Base-by-base conservation (phyloP, 352 stramenopile species). In the Phytophthora pseudosyringae region DNA sequence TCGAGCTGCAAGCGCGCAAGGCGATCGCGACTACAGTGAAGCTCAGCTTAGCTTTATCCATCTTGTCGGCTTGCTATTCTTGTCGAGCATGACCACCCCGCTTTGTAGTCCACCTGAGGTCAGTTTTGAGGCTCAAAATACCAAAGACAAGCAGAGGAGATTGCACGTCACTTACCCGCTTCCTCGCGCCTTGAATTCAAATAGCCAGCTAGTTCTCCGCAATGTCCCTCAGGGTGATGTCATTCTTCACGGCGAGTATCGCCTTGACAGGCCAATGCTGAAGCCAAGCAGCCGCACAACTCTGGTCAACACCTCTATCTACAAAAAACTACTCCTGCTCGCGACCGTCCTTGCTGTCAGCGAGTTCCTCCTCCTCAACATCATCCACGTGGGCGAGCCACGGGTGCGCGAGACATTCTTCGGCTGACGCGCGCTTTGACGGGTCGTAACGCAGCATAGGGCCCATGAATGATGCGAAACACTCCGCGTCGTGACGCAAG, bases 381-480 rank as follows among this genome's bases (percentile, higher is more conserved):
- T 44, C 63, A 51, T 74, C 69, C 41, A 67, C 57, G 29, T 78
- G 52, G 5, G 67, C 62, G 26, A 99, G 80, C 98, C 98, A 99
- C 31, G 96, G 81, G 70, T 99, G 97, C 35, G 93, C 64, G 15
- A 99, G 84, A 46, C 89, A 97, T 44, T 99, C 87, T 32, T 90
- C 68, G 3, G 97, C 98, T 9, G 90, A 99, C 35, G 90, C 89
- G 45, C 98, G 88, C 67, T 98, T 89, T 10, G 64, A 36, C 4
- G 83, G 88, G 40, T 94, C 78, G 55, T 94, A 96, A 15, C 76
- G 88, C 50, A 99, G 80, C 87, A 99, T 98, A 5, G 92, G 93
- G 26, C 87, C 79, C 29, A 99, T 79, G 61, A 99, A 99, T 47
- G 93, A 91, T 40, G 92, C 86, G 12, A 99, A 81, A 35, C 79